Evolutionary conservation across 495 filamentous ascomycete genomes (phyloP), one percentile per base, ranked within the genome.

Genomic region (Penicillium atrosanguineum): DNA sequence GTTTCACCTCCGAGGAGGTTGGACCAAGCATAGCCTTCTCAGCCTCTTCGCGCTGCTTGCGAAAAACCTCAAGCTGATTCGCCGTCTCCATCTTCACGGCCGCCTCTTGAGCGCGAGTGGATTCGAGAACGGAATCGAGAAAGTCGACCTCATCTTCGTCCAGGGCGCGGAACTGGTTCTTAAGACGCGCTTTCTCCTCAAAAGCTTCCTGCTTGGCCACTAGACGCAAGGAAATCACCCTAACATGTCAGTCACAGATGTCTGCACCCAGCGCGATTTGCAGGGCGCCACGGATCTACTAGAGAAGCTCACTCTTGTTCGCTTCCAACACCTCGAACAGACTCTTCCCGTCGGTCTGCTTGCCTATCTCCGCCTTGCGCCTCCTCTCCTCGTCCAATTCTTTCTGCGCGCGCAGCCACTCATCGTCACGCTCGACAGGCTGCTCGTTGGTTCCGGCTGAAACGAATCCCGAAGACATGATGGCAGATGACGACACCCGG

Each of bases 161-260:
- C 36, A 98, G 82, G 8, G 90, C 82, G 48, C 91, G 87, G 74
- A 97, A 98, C 74, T 97, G 94, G 67, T 97, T 96, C 69, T 87
- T 88, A 42, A 98, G 69, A 53, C 86, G 82, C 51, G 83, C 83
- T 57, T 88, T 86, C 70, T 98, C 95, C 69, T 96, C 93, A 69
- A 97, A 96, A 46, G 90, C 91, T 63, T 95, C 92, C 73, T 97
- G 91, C 70, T 97, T 97, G 57, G 90, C 90, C 66, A 88, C 91
- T 94, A 56, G 20, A 56, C 45, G 41, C 41, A 56, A 44, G 61
- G 57, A 52, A 29, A 61, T 67, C 67, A 69, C 65, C 71, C 80
- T 81, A 69, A 77, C 71, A 82, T 79, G 77, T 85, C 55, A 85
- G 79, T 63, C 62, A 37, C 52, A 48, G 53, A 47, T 34, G 18